These are phyloP conservation scores for Amesomyces nigricolor DNA, from an alignment of 2,329 filamentous ascomycete genomes.

Conservation along the genomic window DNA sequence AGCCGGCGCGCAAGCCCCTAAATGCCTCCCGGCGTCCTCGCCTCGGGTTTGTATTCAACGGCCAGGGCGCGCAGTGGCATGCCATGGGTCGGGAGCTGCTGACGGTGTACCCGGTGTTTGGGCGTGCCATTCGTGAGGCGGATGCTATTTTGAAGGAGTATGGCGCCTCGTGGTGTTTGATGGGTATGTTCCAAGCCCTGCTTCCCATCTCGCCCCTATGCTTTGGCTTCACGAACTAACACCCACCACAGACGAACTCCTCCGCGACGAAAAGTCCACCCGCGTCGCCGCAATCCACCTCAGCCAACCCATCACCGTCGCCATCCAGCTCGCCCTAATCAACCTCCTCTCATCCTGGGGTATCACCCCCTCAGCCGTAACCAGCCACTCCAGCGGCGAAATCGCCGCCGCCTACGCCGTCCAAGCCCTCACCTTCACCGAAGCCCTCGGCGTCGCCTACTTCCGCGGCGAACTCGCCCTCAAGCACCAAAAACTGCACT, in stretches of 20 bases:
- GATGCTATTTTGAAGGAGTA: conserved; percentile 20
- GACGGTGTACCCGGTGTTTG: conserved; percentile 22
- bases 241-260: conserved; percentile 6
- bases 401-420: conserved; percentile 33
- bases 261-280: conserved; percentile 7
- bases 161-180: conserved; percentile 28
- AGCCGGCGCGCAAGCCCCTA: not conserved
- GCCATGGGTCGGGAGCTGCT: conserved; percentile 29
- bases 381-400: conserved; percentile 36
- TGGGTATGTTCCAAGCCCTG: not conserved
- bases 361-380: conserved; percentile 26
- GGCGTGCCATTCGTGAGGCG: conserved; percentile 16
- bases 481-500: conserved; percentile 3
- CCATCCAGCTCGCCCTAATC: conserved; percentile 34
- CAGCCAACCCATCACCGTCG: conserved; percentile 31
- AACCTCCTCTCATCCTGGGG: conserved; percentile 30
- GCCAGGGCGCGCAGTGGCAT: conserved; percentile 33
- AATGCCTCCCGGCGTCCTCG: conserved; percentile 1
- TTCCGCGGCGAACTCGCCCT: conserved; percentile 27
- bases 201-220: too few species aligned
- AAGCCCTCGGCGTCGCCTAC: conserved; percentile 33
- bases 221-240: too few species aligned
- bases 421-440: conserved; percentile 25
- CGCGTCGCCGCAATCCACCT: conserved; percentile 27
- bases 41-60: conserved; percentile 31